Percentiles rank a stretch among this genome's conserved stretches.
These are phyloP conservation scores for Parvularia atlantis DNA, from an alignment of 78 protist species.

Conservation along the genomic window DNA sequence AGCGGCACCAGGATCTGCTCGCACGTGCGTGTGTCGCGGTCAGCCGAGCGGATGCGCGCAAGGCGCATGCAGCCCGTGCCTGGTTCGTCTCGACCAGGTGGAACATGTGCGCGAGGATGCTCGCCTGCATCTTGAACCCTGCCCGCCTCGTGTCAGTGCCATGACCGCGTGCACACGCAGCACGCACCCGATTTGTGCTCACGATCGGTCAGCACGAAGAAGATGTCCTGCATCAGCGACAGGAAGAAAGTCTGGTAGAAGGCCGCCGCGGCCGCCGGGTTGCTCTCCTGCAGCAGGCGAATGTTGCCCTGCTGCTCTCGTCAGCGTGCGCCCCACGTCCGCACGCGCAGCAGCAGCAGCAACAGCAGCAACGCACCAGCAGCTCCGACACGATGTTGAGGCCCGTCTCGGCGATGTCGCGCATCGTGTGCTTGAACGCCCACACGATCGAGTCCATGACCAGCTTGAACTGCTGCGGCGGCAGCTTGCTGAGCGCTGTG, in stretches of 20 bases:
- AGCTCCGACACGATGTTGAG: conserved; percentile 47
- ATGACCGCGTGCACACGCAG: neutral
- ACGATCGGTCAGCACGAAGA: conserved; percentile 59
- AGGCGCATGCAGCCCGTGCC: neutral
- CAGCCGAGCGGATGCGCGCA: neutral
- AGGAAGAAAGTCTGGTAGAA: conserved; percentile 38
- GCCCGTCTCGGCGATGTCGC: conserved; percentile 65
- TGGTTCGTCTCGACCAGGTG: neutral
- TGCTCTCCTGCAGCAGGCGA: neutral
- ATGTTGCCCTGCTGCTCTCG: no score
- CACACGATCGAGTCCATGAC: conserved; percentile 63
- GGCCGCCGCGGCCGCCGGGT: neutral
- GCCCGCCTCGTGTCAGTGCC: neutral
- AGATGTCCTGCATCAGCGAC: conserved; percentile 34
- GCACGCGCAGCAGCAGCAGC: no score
- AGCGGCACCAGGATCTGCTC: neutral
- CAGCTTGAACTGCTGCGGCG: conserved; percentile 29
- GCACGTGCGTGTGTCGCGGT: neutral
- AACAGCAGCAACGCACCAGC: conserved; percentile 10
- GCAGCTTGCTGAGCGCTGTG: conserved; percentile 24
- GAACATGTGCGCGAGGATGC: conserved; percentile 9
- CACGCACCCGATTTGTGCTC: no score
- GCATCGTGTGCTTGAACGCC: conserved; percentile 79
- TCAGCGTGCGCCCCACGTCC: no score
- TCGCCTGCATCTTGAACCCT: conserved; percentile 38